phyloP scores from a whole-genome alignment of 2,329 filamentous ascomycete species.

The Thermomyces lanuginosus region DNA sequence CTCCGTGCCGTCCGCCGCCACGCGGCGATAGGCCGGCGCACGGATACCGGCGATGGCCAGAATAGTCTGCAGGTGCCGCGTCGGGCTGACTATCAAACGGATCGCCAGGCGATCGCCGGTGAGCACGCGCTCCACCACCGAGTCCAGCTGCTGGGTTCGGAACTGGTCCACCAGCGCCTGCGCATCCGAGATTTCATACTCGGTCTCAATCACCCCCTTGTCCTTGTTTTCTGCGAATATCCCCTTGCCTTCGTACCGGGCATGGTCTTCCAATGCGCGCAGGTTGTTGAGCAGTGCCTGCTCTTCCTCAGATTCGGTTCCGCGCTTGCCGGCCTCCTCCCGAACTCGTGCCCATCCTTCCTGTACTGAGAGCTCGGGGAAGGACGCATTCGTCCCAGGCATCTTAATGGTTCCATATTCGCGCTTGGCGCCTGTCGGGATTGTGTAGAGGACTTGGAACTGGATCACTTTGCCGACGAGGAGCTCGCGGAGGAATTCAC shows the following conservation, averaged over 20 bases:
- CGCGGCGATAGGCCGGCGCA: constrained; percentile 74
- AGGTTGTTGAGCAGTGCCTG: constrained; percentile 58
- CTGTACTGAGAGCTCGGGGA: constrained; percentile 71
- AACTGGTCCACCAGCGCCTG: constrained; percentile 61
- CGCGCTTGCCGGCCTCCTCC: constrained; percentile 72
- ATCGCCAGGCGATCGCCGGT: constrained; percentile 81
- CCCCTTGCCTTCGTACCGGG: constrained; percentile 63
- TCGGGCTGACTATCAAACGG: constrained; percentile 61
- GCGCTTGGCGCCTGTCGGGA: constrained; percentile 59
- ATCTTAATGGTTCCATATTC: constrained; percentile 76
- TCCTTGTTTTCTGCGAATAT: constrained; percentile 56
- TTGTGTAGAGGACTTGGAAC: constrained; percentile 72
- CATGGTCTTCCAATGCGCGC: constrained; percentile 58
- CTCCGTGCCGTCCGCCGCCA: constrained; percentile 60
- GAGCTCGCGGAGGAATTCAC: constrained; percentile 74
- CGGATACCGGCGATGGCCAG: constrained; percentile 78
- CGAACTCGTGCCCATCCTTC: constrained; percentile 87
- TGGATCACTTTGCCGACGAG: constrained; percentile 75
- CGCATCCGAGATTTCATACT: constrained; percentile 64
- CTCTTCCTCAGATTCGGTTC: constrained; percentile 69
- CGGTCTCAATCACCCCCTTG: constrained; percentile 52
- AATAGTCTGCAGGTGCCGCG: constrained; percentile 77
- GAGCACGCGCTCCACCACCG: constrained; percentile 77
- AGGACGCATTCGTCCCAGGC: constrained; percentile 47
- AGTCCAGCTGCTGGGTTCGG: constrained; percentile 73